Evolutionary conservation across 164 flowering plant genomes (phyloP), one percentile per base, ranked within the genome.

Genomic region (Sedum album): DNA sequence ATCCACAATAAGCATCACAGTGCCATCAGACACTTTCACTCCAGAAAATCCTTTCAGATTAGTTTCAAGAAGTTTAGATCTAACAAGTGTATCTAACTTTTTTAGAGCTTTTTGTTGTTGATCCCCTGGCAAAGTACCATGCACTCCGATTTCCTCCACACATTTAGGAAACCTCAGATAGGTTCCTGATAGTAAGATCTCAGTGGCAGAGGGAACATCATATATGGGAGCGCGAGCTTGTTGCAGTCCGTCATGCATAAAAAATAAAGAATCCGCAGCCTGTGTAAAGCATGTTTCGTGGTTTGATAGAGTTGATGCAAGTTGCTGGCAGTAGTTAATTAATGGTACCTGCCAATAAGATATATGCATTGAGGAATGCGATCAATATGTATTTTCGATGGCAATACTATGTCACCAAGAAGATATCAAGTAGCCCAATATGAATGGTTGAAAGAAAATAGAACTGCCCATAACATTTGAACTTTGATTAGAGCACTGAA

Each of bases 161-260:
- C 99, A 92, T 82, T 90, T 90, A 21, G 99, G 99, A 49, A 95
- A 71, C 30, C 97, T 95, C 72, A 82, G 76, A 77, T 90, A 95
- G 66, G 73, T 77, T 75, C 99, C 97, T 0, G 93, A 81, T 4
- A 88, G 88, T 30, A 92, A 91, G 60, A 95, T 75, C 69, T 95
- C 98, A 72, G 85, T 71, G 30, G 99, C 96, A 75, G 97, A 86
- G 20, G 99, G 97, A 72, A 95, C 97, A 84, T 95, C 99, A 80
- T 95, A 95, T 2, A 86, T 80, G 62, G 99, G 99, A 49, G 99
- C 97, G 70, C 97, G 93, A 26, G 99, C 99, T 84, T 90, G 97
- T 71, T 95, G 99, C 69, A 95, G 76, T 33, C 93, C 91, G 71
- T 92, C 99, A 68, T 95, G 99, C 97, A 90, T 90, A 76, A 92